Evolutionary conservation across 1,139 yeast species (phyloP).

Genomic region (Blastobotrys raffinosifermentans): DNA sequence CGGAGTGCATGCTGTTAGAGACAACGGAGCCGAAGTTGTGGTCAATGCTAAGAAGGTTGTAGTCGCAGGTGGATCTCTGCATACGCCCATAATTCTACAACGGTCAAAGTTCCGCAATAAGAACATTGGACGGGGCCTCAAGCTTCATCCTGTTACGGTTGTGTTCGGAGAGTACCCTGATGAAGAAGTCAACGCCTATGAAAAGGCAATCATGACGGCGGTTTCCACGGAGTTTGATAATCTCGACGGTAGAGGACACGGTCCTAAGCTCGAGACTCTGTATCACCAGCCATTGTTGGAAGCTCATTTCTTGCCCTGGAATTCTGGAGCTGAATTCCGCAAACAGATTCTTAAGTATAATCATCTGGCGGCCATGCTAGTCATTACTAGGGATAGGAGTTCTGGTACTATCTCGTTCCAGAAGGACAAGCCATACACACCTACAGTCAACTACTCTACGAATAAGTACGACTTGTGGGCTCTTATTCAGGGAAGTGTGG

Average conservation of each 20-base stretch:
- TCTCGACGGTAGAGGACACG: constrained; percentile 52
- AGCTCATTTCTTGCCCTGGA: constrained; percentile 43
- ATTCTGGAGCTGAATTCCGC: constrained; percentile 35
- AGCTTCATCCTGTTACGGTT: constrained; percentile 47
- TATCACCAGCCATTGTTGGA: constrained; percentile 44
- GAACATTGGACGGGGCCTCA: constrained; percentile 50
- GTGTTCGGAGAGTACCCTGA: constrained; percentile 42
- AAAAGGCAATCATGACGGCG: constrained; percentile 47
- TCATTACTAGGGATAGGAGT: constrained; percentile 46
- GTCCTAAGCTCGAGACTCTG: constrained; percentile 50
- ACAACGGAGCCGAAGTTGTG: constrained; percentile 31
- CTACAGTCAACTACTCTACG: constrained; percentile 40
- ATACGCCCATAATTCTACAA: constrained; percentile 47
- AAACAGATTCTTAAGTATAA: constrained; percentile 39
- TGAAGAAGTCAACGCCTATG: constrained; percentile 32
- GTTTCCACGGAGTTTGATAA: constrained; percentile 48
- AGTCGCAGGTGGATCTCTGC: constrained; percentile 46
- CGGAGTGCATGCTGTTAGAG: constrained; percentile 37
- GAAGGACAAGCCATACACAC: constrained; percentile 36
- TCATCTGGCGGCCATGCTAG: constrained; percentile 39
- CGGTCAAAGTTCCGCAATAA: constrained; percentile 50
- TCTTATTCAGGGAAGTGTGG: constrained; percentile 38
- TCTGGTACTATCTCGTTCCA: constrained; percentile 41
- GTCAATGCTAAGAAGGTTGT: constrained; percentile 47
- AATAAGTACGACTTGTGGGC: constrained; percentile 43